Percentiles rank a stretch among this genome's conserved stretches.
phyloP scores from a whole-genome alignment of 352 stramenopile genomes.

The Phytopythium montanum region DNA sequence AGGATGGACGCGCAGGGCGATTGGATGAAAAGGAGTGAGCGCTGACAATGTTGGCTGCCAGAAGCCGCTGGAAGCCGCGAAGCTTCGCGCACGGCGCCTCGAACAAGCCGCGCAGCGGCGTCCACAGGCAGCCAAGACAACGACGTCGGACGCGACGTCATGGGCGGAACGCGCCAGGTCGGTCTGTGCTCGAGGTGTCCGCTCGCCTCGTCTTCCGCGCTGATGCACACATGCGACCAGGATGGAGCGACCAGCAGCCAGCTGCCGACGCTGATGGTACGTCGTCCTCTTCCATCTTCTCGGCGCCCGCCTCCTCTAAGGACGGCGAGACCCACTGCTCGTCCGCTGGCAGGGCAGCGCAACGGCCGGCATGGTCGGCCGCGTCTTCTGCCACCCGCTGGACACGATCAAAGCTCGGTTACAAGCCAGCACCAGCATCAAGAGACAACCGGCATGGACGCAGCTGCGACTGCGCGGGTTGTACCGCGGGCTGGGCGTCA shows the following conservation, averaged over 20 bases:
- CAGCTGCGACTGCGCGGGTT: constrained; percentile 67
- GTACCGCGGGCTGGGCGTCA: constrained; percentile 95
- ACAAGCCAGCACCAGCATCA: constrained; percentile 27
- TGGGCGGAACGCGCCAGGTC: not conserved
- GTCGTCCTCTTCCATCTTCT: constrained; percentile 1
- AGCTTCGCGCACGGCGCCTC: not conserved
- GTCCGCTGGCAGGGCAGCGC: constrained; percentile 53
- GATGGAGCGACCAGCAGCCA: constrained; percentile 12
- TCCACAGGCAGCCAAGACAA: too few species aligned
- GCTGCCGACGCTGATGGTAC: constrained; percentile 57
- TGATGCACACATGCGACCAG: not conserved
- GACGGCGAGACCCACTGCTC: not conserved
- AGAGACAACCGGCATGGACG: not conserved
- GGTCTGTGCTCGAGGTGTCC: not conserved
- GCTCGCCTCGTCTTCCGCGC: constrained; percentile 1
- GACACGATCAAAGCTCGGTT: constrained; percentile 90
- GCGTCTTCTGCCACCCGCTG: constrained; percentile 89
- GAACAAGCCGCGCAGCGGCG: not conserved
- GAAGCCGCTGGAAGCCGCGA: not conserved
- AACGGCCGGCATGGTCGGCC: constrained; percentile 75
- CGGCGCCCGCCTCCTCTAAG: not conserved
- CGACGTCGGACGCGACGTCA: not conserved
- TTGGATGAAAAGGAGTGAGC: not conserved
- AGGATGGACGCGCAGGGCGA: not conserved
- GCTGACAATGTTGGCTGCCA: not conserved